Percentiles rank a stretch among this genome's conserved stretches.
Evolutionary conservation across 2,329 filamentous ascomycete species (phyloP).

Genomic region (Zasmidium citrigriseum): DNA sequence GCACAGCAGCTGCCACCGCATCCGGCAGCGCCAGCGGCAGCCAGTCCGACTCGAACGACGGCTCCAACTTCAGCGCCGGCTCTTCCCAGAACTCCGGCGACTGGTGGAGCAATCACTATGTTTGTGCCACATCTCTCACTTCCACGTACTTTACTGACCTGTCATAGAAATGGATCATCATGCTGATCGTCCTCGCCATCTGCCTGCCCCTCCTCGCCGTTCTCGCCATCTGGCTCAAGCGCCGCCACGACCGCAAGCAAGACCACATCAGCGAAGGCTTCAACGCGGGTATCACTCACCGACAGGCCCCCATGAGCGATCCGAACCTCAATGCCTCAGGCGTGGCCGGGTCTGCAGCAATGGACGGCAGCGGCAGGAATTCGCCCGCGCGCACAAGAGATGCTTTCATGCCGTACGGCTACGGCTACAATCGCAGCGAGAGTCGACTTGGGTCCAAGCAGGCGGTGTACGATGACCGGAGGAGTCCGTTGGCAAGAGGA

Average conservation of each 20-base stretch:
- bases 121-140: conserved; percentile 10
- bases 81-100: conserved; percentile 19
- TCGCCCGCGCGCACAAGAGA: conserved; percentile 32
- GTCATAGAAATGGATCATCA: conserved; percentile 69
- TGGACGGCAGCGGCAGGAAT: conserved; percentile 22
- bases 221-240: conserved; percentile 69
- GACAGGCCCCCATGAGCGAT: conserved; percentile 22
- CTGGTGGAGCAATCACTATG: conserved; percentile 31
- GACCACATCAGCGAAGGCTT: conserved; percentile 45
- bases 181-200: conserved; percentile 73
- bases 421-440: conserved; percentile 33
- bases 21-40: background rate
- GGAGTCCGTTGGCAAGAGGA: conserved; percentile 26
- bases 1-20: background rate
- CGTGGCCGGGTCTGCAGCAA: conserved; percentile 4
- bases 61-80: conserved; percentile 23
- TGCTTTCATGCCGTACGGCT: conserved; percentile 38
- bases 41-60: background rate
- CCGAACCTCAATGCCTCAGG: conserved; percentile 13
- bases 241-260: conserved; percentile 70
- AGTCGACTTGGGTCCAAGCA: conserved; percentile 13
- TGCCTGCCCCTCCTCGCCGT: conserved; percentile 68
- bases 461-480: conserved; percentile 9
- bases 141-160: conserved; percentile 12
- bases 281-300: conserved; percentile 40